Evolutionary conservation across 345 rosid genomes (phyloP).

Genomic region (Eucalyptus microcorys): DNA sequence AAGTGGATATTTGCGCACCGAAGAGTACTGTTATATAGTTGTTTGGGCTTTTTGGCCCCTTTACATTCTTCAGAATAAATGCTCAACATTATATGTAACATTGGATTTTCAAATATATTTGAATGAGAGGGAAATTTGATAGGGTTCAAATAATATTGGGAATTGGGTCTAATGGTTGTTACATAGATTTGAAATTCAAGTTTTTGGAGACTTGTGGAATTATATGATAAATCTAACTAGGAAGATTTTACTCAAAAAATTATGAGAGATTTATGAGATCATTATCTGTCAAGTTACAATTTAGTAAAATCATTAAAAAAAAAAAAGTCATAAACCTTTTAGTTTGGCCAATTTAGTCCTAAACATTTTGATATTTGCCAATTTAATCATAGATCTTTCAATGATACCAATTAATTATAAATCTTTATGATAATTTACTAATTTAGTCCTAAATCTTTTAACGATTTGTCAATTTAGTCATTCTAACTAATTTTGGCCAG

Average conservation of each 20-base stretch:
- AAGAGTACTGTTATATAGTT: neutral
- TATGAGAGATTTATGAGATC: neutral
- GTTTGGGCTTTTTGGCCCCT: neutral
- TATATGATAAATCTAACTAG: neutral
- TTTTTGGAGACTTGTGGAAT: neutral
- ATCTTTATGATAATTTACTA: too few relatives aligned
- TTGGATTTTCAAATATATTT: neutral
- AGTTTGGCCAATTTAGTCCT: neutral
- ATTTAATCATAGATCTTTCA: neutral
- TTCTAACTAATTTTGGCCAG: neutral
- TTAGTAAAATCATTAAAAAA: neutral
- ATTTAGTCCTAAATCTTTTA: too few relatives aligned
- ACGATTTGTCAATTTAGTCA: too few relatives aligned
- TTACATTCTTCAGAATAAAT: neutral
- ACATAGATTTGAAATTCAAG: neutral
- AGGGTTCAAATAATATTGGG: neutral
- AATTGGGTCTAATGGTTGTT: neutral
- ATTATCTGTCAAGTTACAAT: neutral
- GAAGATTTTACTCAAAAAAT: neutral
- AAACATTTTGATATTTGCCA: accelerated
- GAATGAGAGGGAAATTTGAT: neutral
- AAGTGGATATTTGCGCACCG: neutral
- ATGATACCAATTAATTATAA: neutral
- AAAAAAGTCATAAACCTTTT: neutral
- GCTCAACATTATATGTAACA: neutral